Evolutionary conservation across 768 basidiomycete genomes (phyloP).

Genomic region (Kwoniella botswanensis): DNA sequence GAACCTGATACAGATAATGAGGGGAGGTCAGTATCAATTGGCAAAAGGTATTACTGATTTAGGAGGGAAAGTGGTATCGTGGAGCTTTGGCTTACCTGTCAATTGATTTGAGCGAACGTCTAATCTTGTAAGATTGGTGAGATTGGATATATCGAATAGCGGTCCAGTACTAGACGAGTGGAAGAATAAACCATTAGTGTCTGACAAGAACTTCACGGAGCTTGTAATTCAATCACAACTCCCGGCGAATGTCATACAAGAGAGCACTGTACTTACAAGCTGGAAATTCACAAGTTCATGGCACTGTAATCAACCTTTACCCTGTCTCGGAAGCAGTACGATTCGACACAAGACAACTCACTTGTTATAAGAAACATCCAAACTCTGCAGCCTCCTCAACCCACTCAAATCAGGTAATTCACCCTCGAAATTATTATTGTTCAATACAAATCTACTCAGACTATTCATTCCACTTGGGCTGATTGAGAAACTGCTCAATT

Average conservation of each 20-base stretch:
- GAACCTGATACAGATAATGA: constrained; percentile 2
- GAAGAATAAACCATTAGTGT: neutral
- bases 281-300: neutral
- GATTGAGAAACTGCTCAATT: constrained; percentile 7
- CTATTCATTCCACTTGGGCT: neutral
- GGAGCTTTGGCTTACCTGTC: constrained; percentile 16
- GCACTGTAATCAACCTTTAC: no score
- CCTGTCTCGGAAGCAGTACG: no score
- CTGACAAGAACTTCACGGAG: neutral
- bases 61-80: neutral
- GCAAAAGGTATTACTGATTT: no score
- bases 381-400: constrained; percentile 6
- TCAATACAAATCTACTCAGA: constrained; percentile 14
- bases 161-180: constrained; percentile 25
- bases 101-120: constrained; percentile 29
- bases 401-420: constrained; percentile 26
- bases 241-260: neutral
- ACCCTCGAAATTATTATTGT: constrained; percentile 13
- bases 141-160: constrained; percentile 17
- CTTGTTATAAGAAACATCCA: constrained; percentile 26
- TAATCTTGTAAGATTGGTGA: constrained; percentile 21
- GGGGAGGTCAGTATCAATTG: neutral
- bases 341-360: constrained; percentile 6
- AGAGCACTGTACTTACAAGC: constrained; percentile 17
- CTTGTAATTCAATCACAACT: neutral